Evolutionary conservation across 768 basidiomycete genomes (phyloP).

Genomic region (Amanita phalloides): DNA sequence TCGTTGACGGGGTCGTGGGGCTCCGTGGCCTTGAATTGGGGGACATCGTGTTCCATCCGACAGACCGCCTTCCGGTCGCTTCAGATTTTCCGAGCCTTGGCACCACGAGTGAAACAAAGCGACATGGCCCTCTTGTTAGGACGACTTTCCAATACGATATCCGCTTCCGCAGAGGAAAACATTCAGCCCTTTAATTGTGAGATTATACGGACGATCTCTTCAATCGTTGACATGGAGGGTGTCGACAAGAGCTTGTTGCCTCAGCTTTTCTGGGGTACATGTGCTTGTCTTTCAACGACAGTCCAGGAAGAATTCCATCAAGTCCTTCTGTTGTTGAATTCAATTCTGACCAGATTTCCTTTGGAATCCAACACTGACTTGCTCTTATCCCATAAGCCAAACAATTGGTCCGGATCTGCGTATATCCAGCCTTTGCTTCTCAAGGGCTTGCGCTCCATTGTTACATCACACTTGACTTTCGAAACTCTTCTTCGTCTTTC

Average conservation of each 20-base stretch:
- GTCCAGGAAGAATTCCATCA: slow-evolving; percentile 73
- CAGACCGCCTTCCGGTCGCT: slow-evolving; percentile 81
- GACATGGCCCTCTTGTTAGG: slow-evolving; percentile 76
- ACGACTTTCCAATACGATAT: slow-evolving; percentile 75
- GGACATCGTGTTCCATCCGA: slow-evolving; percentile 79
- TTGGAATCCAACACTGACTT: slow-evolving; percentile 60
- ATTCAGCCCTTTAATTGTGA: slow-evolving; percentile 80
- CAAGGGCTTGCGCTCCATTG: slow-evolving; percentile 70
- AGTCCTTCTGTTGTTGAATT: slow-evolving; percentile 52
- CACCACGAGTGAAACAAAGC: slow-evolving; percentile 55
- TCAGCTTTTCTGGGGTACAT: slow-evolving; percentile 80
- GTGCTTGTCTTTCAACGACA: slow-evolving; percentile 73
- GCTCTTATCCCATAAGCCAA: slow-evolving; percentile 57
- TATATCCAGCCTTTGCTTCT: slow-evolving; percentile 64
- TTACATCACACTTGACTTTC: slow-evolving; percentile 57
- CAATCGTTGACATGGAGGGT: slow-evolving; percentile 44
- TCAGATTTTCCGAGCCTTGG: slow-evolving; percentile 79
- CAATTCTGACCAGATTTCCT: slow-evolving; percentile 58
- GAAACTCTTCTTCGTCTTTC: slow-evolving; percentile 54
- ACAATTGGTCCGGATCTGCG: slow-evolving; percentile 55
- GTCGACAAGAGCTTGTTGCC: slow-evolving; percentile 57
- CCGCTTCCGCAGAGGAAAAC: slow-evolving; percentile 54
- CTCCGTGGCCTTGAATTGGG: slow-evolving; percentile 71
- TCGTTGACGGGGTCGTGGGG: slow-evolving; percentile 71
- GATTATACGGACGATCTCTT: slow-evolving; percentile 65